Percentiles rank a stretch among this genome's conserved stretches.
Conservation (phyloP, 306 rosid genomes). For the Cicer judaicum region DNA sequence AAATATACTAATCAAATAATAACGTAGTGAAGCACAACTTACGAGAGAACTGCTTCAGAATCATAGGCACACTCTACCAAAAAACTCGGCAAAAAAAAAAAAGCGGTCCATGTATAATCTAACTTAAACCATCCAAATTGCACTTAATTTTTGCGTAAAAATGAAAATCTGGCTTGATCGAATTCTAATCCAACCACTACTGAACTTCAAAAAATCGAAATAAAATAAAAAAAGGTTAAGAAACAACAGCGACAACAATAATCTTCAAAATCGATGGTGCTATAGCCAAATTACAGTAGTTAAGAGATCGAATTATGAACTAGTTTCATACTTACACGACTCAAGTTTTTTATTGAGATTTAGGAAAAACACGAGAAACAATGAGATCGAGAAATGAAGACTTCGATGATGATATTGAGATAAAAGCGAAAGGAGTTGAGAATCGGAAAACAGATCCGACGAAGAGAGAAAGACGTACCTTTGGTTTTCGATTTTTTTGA, state of each 20-base stretch:
- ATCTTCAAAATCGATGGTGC: slow-evolving; percentile 11
- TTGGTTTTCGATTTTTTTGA: slow-evolving; percentile 49
- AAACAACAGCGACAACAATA: background rate
- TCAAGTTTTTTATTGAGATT: background rate
- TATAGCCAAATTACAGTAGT: slow-evolving; percentile 17
- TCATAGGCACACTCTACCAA: background rate
- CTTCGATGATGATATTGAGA: slow-evolving; percentile 28
- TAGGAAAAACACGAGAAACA: slow-evolving; percentile 8
- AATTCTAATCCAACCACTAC: slow-evolving; percentile 30
- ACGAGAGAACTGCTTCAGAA: background rate
- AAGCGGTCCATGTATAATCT: background rate
- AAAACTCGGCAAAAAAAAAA: background rate
- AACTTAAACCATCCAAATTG: background rate
- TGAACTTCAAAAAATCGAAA: slow-evolving; percentile 30
- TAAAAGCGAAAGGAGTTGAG: slow-evolving; percentile 31
- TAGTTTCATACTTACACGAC: background rate
- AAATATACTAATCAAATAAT: slow-evolving; percentile 3
- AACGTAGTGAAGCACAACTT: background rate
- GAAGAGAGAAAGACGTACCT: slow-evolving; percentile 45
- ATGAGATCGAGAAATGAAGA: slow-evolving; percentile 37
- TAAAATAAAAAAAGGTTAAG: background rate
- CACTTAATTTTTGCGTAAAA: background rate
- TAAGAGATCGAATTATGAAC: slow-evolving; percentile 36
- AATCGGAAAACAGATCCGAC: slow-evolving; percentile 50
- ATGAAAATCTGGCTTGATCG: slow-evolving; percentile 34